phyloP scores from a whole-genome alignment of 1,284 basidiomycete genomes.

The Ustilago tritici region DNA sequence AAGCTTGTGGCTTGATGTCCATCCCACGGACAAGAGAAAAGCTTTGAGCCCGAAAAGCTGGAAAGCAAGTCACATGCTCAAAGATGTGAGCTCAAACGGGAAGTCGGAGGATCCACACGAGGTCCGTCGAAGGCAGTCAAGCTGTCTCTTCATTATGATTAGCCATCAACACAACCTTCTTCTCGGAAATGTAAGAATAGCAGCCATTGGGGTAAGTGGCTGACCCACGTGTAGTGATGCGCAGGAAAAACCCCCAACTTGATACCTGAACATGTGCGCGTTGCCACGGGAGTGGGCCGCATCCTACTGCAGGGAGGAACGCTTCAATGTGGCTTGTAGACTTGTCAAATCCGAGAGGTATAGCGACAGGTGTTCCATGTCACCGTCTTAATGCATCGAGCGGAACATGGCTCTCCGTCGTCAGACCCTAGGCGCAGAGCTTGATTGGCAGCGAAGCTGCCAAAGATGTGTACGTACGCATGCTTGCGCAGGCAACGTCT shows the following conservation, averaged over 20 bases:
- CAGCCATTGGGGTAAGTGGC: not conserved
- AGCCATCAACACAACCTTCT: too few species aligned
- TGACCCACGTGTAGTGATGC: not conserved
- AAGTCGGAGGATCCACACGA: not conserved
- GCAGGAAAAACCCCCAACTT: constrained; percentile 1
- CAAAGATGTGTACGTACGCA: not conserved
- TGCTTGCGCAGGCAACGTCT: not conserved
- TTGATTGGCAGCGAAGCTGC: not conserved
- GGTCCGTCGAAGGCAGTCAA: not conserved
- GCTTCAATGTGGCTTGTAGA: not conserved
- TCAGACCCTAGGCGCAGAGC: not conserved
- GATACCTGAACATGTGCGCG: not conserved
- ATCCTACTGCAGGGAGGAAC: not conserved
- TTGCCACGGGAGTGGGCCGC: constrained; percentile 2
- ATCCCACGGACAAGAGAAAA: not conserved
- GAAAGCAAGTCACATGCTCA: not conserved
- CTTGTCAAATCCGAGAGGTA: not conserved
- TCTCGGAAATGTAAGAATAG: too few species aligned
- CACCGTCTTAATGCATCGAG: not conserved
- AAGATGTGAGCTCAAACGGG: not conserved
- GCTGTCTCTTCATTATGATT: too few species aligned
- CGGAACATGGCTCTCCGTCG: not conserved
- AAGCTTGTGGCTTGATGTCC: not conserved
- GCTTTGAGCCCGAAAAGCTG: not conserved
- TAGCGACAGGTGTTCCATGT: not conserved